Percentiles rank a stretch among this genome's conserved stretches.
phyloP scores from a whole-genome alignment of 1,284 basidiomycete genomes.

The Pholiota adiposa region DNA sequence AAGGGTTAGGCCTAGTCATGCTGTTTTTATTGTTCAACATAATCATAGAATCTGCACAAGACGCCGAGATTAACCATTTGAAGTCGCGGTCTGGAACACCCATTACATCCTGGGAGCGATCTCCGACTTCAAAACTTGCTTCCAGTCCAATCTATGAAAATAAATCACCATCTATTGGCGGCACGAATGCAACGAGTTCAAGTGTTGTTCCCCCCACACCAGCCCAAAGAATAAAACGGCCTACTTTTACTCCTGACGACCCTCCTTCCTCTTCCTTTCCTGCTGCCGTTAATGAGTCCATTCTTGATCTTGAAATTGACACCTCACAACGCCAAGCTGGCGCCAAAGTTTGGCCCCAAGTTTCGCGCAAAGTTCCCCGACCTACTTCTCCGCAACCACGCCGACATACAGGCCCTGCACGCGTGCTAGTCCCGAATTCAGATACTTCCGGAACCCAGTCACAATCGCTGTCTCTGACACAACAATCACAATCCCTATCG shows the following conservation, averaged over 20 bases:
- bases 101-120: constrained; percentile 18
- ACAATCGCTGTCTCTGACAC: constrained; percentile 29
- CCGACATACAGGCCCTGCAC: constrained; percentile 35
- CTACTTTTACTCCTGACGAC: constrained; percentile 7
- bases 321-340: constrained; percentile 11
- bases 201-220: constrained; percentile 36
- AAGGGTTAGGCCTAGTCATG: background rate
- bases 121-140: constrained; percentile 10
- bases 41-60: background rate
- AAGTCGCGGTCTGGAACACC: constrained; percentile 22
- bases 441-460: constrained; percentile 47
- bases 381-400: constrained; percentile 37
- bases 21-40: background rate
- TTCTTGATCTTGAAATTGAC: constrained; percentile 5
- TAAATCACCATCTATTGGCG: background rate
- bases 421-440: constrained; percentile 55
- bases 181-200: constrained; percentile 23
- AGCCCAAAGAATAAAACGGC: constrained; percentile 33
- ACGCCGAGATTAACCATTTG: constrained; percentile 1
- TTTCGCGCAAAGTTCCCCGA: constrained; percentile 41
- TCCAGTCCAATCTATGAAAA: background rate
- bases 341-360: constrained; percentile 18
- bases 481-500: constrained; percentile 26
- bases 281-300: constrained; percentile 21
- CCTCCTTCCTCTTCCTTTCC: constrained; percentile 22